Evolutionary conservation across 495 filamentous ascomycete species (phyloP).

Genomic region (Sordaria brevicollis): DNA sequence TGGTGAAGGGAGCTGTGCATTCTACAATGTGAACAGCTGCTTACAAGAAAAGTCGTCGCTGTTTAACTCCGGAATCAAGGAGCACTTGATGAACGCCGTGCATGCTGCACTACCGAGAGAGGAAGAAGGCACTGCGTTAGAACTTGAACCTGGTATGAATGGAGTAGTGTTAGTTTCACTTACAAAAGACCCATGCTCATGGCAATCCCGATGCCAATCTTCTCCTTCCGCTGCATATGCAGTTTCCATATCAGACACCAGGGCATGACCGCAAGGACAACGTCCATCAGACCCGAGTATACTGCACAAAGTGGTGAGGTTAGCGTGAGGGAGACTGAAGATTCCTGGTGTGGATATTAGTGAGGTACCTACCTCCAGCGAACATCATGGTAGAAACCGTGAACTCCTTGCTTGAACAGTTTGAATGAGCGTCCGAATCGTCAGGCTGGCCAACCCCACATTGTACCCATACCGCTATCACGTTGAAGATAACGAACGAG

Average conservation of each 20-base stretch:
- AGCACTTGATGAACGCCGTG: conserved; percentile 20
- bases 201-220: conserved; percentile 25
- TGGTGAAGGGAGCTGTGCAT: background rate
- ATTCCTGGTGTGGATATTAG: background rate
- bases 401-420: background rate
- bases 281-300: conserved; percentile 27
- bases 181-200: conserved; percentile 35
- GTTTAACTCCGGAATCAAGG: conserved; percentile 11
- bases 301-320: conserved; percentile 2
- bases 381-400: conserved; percentile 11
- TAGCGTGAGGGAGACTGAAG: background rate
- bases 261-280: conserved; percentile 23
- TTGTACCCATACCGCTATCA: conserved; percentile 16
- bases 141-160: background rate
- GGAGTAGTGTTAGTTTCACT: background rate
- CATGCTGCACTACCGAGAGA: conserved; percentile 13
- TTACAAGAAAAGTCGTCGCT: conserved; percentile 17
- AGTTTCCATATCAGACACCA: conserved; percentile 26
- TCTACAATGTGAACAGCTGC: background rate
- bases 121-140: background rate
- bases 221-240: conserved; percentile 26
- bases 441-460: background rate
- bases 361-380: conserved; percentile 8
- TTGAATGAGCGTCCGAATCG: background rate
- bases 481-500: conserved; percentile 10